A percentile compares a stretch with the other conserved stretches of the same genome.
These are phyloP conservation scores for Kwoniella newhampshirensis DNA, from an alignment of 768 basidiomycete species.

Conservation along the genomic window DNA sequence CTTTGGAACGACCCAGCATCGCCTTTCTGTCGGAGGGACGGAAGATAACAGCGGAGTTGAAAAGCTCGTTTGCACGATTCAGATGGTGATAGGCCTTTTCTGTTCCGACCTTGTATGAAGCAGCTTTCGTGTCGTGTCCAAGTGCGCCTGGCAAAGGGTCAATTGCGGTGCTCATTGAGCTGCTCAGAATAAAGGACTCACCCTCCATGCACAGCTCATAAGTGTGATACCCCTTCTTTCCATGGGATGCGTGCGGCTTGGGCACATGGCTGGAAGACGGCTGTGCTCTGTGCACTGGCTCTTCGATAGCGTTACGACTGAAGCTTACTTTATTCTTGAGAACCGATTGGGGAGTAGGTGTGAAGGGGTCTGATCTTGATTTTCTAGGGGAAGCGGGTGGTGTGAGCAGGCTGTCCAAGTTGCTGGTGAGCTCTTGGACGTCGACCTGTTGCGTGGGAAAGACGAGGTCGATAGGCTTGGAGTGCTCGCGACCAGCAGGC, in stretches of 20 bases:
- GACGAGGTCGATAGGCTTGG: conserved; percentile 16
- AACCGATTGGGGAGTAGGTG: conserved; percentile 7
- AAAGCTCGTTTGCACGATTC: conserved; percentile 47
- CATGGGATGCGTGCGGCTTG: not conserved
- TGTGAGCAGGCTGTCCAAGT: conserved; percentile 4
- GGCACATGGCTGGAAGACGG: conserved; percentile 11
- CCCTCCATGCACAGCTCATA: conserved; percentile 49
- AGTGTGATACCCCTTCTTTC: conserved; percentile 26
- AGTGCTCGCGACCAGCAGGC: not conserved
- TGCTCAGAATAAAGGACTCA: conserved; percentile 27
- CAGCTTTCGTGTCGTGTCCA: conserved; percentile 47
- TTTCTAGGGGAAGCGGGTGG: conserved; percentile 18
- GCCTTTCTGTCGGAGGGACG: conserved; percentile 36
- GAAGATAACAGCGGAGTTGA: conserved; percentile 34
- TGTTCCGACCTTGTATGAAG: conserved; percentile 42
- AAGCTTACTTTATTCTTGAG: conserved; percentile 3
- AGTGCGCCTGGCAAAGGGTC: conserved; percentile 42
- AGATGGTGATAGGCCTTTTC: conserved; percentile 52
- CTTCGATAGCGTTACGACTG: conserved; percentile 21
- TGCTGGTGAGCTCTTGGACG: conserved; percentile 6
- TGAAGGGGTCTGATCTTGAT: conserved; percentile 8
- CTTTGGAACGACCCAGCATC: conserved; percentile 40
- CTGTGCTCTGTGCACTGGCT: conserved; percentile 13
- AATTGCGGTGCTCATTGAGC: too few species aligned
- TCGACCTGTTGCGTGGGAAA: conserved; percentile 14